Evolutionary conservation across 2,329 filamentous ascomycete genomes (phyloP).

Genomic region (Ampelomyces quisqualis): DNA sequence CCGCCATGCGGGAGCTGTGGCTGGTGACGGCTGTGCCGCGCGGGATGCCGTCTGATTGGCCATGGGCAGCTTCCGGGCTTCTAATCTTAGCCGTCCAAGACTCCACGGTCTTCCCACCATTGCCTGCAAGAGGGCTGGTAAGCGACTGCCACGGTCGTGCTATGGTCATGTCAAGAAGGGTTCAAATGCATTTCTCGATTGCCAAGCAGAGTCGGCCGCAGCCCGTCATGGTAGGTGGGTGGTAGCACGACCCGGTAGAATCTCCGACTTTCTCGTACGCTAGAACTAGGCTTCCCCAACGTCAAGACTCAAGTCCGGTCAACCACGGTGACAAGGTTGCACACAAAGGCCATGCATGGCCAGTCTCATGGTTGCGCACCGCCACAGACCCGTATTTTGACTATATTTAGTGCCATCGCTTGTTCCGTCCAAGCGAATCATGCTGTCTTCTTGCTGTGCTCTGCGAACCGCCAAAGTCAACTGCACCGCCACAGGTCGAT

Average conservation of each 20-base stretch:
- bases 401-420: slow-evolving; percentile 4
- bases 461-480: slow-evolving; percentile 10
- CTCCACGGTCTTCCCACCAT: slow-evolving; percentile 19
- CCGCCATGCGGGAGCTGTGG: slow-evolving; percentile 18
- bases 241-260: not conserved
- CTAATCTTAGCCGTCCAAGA: slow-evolving; percentile 19
- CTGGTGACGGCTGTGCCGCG: slow-evolving; percentile 30
- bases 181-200: too few relatives aligned
- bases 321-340: slow-evolving; percentile 1
- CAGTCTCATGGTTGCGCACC: slow-evolving; percentile 3
- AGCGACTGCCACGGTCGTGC: slow-evolving; percentile 20
- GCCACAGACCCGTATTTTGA: slow-evolving; percentile 8
- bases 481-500: slow-evolving; percentile 14
- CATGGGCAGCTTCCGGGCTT: slow-evolving; percentile 5
- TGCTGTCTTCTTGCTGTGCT: slow-evolving; percentile 6
- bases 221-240: too few relatives aligned
- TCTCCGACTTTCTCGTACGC: too few relatives aligned
- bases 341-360: slow-evolving; percentile 2
- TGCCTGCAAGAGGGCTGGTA: slow-evolving; percentile 18
- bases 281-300: too few relatives aligned
- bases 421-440: slow-evolving; percentile 1
- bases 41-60: slow-evolving; percentile 16
- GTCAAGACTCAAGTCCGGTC: too few relatives aligned
- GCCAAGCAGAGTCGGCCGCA: too few relatives aligned
- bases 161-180: slow-evolving; percentile 2